phyloP scores from a whole-genome alignment of 495 filamentous ascomycete genomes.

The Penicillium odoratum region DNA sequence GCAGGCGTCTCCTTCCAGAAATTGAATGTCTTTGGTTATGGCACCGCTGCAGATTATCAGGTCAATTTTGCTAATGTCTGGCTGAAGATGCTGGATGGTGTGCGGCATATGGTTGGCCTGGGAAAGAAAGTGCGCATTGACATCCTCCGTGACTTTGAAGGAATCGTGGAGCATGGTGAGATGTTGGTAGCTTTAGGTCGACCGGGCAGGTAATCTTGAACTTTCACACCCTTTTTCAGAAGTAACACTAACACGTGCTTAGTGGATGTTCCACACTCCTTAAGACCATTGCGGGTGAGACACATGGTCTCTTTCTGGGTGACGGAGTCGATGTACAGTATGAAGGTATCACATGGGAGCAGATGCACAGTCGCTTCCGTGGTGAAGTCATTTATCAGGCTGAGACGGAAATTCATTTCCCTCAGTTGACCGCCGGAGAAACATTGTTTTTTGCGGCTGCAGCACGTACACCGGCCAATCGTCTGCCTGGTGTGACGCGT shows the following conservation, averaged over 20 bases:
- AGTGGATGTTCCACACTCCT: conserved; percentile 77
- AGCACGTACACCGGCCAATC: conserved; percentile 62
- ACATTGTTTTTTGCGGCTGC: conserved; percentile 74
- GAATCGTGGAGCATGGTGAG: conserved; percentile 72
- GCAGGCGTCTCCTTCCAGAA: conserved; percentile 55
- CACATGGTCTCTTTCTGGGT: conserved; percentile 68
- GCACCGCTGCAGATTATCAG: conserved; percentile 72
- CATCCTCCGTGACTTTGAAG: conserved; percentile 74
- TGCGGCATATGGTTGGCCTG: conserved; percentile 49
- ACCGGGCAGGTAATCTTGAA: conserved; percentile 55
- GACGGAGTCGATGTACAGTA: conserved; percentile 70
- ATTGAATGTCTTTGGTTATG: conserved; percentile 72
- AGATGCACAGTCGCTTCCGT: conserved; percentile 67
- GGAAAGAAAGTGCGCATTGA: conserved; percentile 64
- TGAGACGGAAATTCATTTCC: conserved; percentile 79
- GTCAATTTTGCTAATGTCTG: conserved; percentile 67
- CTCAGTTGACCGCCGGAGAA: conserved; percentile 74
- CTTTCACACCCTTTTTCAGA: background rate
- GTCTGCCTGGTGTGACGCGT: conserved; percentile 59
- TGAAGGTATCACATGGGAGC: conserved; percentile 54
- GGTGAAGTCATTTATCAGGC: conserved; percentile 82
- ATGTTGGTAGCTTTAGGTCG: conserved; percentile 79
- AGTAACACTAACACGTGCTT: conserved; percentile 5
- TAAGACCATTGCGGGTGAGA: conserved; percentile 77
- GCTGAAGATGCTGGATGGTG: conserved; percentile 50